These are phyloP conservation scores for Adansonia rubrostipa DNA, from an alignment of 441 rosid genomes.

Conservation along the genomic window DNA sequence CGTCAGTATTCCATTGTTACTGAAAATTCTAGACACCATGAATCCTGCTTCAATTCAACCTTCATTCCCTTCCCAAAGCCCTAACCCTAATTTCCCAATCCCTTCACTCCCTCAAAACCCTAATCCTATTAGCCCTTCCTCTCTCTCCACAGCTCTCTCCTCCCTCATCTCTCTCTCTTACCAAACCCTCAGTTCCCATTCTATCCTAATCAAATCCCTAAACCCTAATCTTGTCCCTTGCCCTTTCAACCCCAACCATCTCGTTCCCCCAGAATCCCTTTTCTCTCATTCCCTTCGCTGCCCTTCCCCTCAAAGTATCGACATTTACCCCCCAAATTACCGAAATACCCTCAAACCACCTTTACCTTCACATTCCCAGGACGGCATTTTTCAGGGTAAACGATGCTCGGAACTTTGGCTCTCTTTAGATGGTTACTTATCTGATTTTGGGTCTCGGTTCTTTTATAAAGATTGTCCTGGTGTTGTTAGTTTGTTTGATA, in stretches of 20 bases:
- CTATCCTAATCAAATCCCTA: conserved; percentile 34
- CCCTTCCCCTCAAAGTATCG: conserved; percentile 44
- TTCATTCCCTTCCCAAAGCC: conserved; percentile 28
- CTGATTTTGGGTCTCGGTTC: conserved; percentile 48
- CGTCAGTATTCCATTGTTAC: background rate
- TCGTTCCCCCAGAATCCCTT: conserved; percentile 71
- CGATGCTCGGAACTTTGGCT: conserved; percentile 45
- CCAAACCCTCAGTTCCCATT: conserved; percentile 46
- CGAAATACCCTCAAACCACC: conserved; percentile 46
- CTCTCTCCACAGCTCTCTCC: conserved; percentile 52
- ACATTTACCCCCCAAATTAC: conserved; percentile 48
- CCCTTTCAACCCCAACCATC: conserved; percentile 67
- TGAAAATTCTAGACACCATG: conserved; percentile 22
- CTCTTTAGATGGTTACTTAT: conserved; percentile 52
- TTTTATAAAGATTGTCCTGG: conserved; percentile 73
- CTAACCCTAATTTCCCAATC: conserved; percentile 31
- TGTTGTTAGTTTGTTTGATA: conserved; percentile 45
- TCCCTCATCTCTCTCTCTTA: conserved; percentile 56
- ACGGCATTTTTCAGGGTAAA: conserved; percentile 29
- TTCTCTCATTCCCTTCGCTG: conserved; percentile 75
- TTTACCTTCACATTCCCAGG: conserved; percentile 16
- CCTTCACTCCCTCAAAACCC: conserved; percentile 32
- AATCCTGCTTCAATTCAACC: conserved; percentile 32
- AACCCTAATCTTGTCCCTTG: conserved; percentile 41
- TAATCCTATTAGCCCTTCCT: conserved; percentile 31